Evolutionary conservation across 768 basidiomycete species (phyloP), one percentile per base, ranked within the genome.

Genomic region (Tephrocybe sp.): DNA sequence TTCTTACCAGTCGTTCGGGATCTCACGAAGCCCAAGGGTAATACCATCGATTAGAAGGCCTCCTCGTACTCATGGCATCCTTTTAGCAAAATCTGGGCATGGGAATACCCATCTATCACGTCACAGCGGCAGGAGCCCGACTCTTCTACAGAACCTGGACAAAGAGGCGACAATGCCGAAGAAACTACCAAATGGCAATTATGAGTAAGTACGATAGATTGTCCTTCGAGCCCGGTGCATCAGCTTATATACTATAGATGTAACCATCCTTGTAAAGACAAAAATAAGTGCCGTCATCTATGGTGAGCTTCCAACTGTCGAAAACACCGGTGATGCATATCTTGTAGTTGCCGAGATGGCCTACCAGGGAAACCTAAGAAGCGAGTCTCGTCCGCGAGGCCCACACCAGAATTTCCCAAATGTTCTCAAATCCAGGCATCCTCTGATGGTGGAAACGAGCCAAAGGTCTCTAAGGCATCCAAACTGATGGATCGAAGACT

Each of bases 231-330:
- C 18, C 3, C 22, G 47, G 46, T 5, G 19, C 42, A 9, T 7
- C 27, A 31, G 45, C 24, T 40, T 16, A 36, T 35, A 19, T 13
- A 39, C 13, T 56, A n/a, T 31, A 90, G 89, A 42, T 93, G 91
- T 60, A 87, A 88, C 56, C 91, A 93, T 57, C 44, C 76, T 18
- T 93, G 91, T 74, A 89, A 86, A 62, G 82, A 90, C 59, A 92
- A 91, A 65, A 67, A 70, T 4, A 75, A 71, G 35, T 93, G 91
- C 61, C 79, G 84, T 21, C 91, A 93, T 69, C 62, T 84, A 28
- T 92, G 91, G 91, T 89, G 55, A 54, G 72, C 52, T 25, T 43
- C 0, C 7, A 24, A 16, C 30, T 19, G 22, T 16, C 27, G 46
- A 61, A 16, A 44, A 34, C 44, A 40, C 22, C 34, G n/a, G 35